phyloP scores from a whole-genome alignment of 2,329 filamentous ascomycete species.

The Magnaporthiopsis poae region DNA sequence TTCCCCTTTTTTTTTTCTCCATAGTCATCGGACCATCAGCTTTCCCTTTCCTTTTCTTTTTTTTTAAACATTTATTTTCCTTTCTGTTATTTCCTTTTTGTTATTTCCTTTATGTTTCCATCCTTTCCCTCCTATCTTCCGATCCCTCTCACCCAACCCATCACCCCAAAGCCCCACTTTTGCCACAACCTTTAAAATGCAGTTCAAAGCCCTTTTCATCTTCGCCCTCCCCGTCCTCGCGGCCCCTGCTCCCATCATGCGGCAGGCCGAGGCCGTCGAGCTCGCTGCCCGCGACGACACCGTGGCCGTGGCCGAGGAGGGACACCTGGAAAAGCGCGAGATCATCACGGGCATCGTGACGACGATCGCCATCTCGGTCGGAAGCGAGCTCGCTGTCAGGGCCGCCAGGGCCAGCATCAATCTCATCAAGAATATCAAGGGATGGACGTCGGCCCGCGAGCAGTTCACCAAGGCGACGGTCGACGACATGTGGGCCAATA shows the following conservation, averaged over 20 bases:
- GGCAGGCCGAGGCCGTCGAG: not conserved
- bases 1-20: too few relatives aligned
- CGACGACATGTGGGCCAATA: not conserved
- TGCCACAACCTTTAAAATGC: not conserved
- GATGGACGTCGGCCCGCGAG: not conserved
- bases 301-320: not conserved
- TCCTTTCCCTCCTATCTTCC: too few relatives aligned
- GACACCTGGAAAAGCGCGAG: not conserved
- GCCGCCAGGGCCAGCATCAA: not conserved
- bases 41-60: too few relatives aligned
- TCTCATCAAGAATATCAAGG: not conserved
- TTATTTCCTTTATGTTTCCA: too few relatives aligned
- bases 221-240: constrained; percentile 4
- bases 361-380: not conserved
- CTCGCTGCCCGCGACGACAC: not conserved
- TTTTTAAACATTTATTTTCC: too few relatives aligned
- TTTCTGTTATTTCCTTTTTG: too few relatives aligned
- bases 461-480: constrained; percentile 4
- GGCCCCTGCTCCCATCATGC: not conserved
- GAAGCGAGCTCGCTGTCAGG: not conserved
- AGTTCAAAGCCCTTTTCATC: constrained; percentile 1
- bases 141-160: too few relatives aligned
- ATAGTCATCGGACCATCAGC: too few relatives aligned
- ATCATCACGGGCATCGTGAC: constrained; percentile 1
- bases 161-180: not conserved